These are phyloP conservation scores for Lyophyllum atratum DNA, from an alignment of 768 basidiomycete genomes.

Conservation along the genomic window DNA sequence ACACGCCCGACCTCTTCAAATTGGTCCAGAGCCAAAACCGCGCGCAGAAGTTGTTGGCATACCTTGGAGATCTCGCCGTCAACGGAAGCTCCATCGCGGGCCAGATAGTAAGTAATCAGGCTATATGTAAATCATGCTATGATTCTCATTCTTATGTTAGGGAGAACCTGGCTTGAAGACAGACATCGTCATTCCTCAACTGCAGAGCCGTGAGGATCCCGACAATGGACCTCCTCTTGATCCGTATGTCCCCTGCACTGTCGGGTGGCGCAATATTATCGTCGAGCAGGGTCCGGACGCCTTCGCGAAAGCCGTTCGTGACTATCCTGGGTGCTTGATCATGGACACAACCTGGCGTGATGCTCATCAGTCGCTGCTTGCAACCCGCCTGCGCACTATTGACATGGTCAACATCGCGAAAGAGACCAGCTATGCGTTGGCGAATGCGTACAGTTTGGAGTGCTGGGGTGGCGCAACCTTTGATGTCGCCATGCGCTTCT, in stretches of 20 bases:
- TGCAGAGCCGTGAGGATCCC: slow-evolving; percentile 79
- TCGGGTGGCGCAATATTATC: slow-evolving; percentile 98
- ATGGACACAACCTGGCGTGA: slow-evolving; percentile 99
- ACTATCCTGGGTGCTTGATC: slow-evolving; percentile 92
- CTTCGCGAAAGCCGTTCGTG: slow-evolving; percentile 96
- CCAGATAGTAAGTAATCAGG: slow-evolving; percentile 53
- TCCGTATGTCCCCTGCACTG: slow-evolving; percentile 76
- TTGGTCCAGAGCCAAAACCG: slow-evolving; percentile 97
- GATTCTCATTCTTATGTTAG: slow-evolving; percentile 24
- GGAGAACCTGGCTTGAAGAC: slow-evolving; percentile 94
- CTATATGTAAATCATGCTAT: not conserved
- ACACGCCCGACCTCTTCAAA: slow-evolving; percentile 99
- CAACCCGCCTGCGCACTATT: slow-evolving; percentile 92
- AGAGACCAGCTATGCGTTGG: slow-evolving; percentile 92
- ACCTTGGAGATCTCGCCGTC: slow-evolving; percentile 96
- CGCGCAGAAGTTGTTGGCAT: slow-evolving; percentile 95
- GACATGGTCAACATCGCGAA: slow-evolving; percentile 99
- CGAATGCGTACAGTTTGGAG: slow-evolving; percentile 95
- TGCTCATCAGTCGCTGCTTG: slow-evolving; percentile 96
- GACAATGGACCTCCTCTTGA: slow-evolving; percentile 71
- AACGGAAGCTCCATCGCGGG: slow-evolving; percentile 99
- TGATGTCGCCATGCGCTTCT: slow-evolving; percentile 98
- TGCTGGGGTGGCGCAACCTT: slow-evolving; percentile 99
- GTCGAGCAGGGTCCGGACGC: slow-evolving; percentile 97
- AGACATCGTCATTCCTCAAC: slow-evolving; percentile 81